Evolutionary conservation across 73 alveolate genomes (phyloP).

Genomic region (Blepharisma stoltei): DNA sequence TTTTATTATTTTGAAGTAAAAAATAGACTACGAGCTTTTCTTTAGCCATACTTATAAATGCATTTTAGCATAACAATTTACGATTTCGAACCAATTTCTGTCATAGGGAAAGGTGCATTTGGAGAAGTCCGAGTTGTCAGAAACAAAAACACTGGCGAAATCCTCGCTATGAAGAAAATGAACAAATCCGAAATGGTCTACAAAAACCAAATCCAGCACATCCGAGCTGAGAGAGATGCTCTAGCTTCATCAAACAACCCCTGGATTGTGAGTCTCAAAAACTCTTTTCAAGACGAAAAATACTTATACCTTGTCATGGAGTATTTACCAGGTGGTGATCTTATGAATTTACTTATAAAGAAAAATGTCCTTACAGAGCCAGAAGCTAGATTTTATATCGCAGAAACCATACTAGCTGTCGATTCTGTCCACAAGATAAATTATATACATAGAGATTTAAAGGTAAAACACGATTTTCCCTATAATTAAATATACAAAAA

Average conservation of each 20-base stretch:
- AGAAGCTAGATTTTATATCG: slow-evolving; percentile 78
- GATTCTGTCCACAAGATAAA: slow-evolving; percentile 83
- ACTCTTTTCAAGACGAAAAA: slow-evolving; percentile 53
- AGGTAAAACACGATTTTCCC: too few species aligned
- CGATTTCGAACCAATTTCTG: slow-evolving; percentile 64
- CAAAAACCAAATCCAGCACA: slow-evolving; percentile 57
- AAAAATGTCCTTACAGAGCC: slow-evolving; percentile 80
- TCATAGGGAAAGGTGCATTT: slow-evolving; percentile 83
- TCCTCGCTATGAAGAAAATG: slow-evolving; percentile 62
- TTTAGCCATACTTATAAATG: too few species aligned
- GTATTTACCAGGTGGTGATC: slow-evolving; percentile 57
- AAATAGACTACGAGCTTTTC: too few species aligned
- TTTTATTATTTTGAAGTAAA: too few species aligned
- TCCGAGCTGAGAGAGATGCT: slow-evolving; percentile 79
- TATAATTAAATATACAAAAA: too few species aligned
- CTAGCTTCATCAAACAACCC: slow-evolving; percentile 56
- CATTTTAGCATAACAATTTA: neutral
- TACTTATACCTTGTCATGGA: slow-evolving; percentile 58
- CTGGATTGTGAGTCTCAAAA: slow-evolving; percentile 52
- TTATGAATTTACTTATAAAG: slow-evolving; percentile 80
- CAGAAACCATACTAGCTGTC: slow-evolving; percentile 79
- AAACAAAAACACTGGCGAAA: slow-evolving; percentile 43
- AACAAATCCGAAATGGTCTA: slow-evolving; percentile 68
- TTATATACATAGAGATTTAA: slow-evolving; percentile 81
- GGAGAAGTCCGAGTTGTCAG: slow-evolving; percentile 79